Evolutionary conservation across 257 asterid genomes (phyloP), one percentile per base, ranked within the genome.

Genomic region (Nicotiana noctiflora): DNA sequence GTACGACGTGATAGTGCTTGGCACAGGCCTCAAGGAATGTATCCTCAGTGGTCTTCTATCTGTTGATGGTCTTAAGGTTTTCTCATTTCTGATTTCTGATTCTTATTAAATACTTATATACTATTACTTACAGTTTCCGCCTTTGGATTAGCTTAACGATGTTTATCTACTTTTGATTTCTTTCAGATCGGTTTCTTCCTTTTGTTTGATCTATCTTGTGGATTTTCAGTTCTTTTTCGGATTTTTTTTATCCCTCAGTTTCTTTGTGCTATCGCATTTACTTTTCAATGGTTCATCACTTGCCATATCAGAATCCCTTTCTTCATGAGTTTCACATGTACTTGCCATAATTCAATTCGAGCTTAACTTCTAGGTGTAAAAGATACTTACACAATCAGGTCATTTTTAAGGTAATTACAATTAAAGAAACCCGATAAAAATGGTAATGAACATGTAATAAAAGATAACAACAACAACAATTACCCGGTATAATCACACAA

Each of bases 41-140:
- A 94, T 94, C 81, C 94, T 94, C 81, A 94, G 97, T 46, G 98
- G 98, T 65, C 95, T 94, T 80, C 94, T 94, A 83, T 94, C 98
- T 32, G 97, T 94, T 29, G 96, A 94, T 85, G 98, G 97, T 84
- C 90, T 92, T 68, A 94, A 92, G 86, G 98, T 93, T 8, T 21
- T 2, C 8, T 9, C 4, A 17, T 56, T 56, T 18, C 2, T 3
- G 19, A 18, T 7, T n/a, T 57, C 12, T 40, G 49, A 40, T 40
- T 40, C 49, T 40, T 40, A 40, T 40, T 40, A 40, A 2, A 27
- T 27, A 25, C n/a, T 0, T 40, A 40, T 40, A 40, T 40, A 37
- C 1, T 37, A 40, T 40, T 8, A 40, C 49, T 40, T 40, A 40
- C 49, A 40, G 12, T 40, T 57, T 57, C 27, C 12, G 0, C 23